Evolutionary conservation across 345 rosid genomes (phyloP).

Genomic region (Psidium friedrichsthalianum): DNA sequence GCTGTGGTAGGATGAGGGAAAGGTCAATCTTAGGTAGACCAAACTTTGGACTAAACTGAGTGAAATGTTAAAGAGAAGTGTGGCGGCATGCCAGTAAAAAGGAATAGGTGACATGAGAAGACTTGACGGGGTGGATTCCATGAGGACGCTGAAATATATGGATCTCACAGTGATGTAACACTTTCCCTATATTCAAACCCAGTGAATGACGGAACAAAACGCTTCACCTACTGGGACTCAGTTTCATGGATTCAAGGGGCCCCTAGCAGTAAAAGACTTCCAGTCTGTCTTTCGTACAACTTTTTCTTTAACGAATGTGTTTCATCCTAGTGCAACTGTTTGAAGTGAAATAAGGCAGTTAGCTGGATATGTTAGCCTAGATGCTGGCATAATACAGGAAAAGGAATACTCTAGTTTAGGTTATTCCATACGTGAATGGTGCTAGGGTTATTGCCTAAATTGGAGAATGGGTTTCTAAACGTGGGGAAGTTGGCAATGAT

Average conservation of each 20-base stretch:
- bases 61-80: background rate
- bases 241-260: background rate
- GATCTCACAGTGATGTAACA: background rate
- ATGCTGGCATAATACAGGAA: background rate
- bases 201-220: background rate
- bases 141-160: background rate
- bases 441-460: background rate
- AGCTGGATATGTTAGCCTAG: background rate
- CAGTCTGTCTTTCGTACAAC: background rate
- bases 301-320: background rate
- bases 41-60: background rate
- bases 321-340: background rate
- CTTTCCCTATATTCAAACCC: background rate
- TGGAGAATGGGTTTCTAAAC: background rate
- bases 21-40: background rate
- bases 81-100: background rate
- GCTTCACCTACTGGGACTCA: background rate
- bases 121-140: accelerated
- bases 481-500: background rate
- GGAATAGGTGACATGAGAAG: background rate
- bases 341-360: background rate
- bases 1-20: background rate
- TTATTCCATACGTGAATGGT: background rate
- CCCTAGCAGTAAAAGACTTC: background rate
- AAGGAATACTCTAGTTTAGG: background rate